phyloP scores from a whole-genome alignment of 1,284 basidiomycete species.

The Schizophyllum amplum region DNA sequence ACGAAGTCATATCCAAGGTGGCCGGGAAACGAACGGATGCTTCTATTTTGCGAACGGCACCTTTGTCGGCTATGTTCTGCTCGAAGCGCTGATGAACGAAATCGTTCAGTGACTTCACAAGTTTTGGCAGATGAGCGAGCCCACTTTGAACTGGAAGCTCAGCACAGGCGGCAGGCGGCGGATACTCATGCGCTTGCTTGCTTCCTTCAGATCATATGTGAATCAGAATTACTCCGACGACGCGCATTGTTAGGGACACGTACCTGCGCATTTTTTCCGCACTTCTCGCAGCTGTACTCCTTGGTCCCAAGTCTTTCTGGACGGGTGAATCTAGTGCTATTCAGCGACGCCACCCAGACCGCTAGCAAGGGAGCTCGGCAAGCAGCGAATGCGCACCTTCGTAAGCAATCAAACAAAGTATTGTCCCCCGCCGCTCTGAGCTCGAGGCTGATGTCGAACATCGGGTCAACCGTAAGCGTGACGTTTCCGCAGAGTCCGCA shows the following conservation, averaged over 20 bases:
- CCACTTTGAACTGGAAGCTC: constrained; percentile 92
- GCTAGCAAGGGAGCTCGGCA: constrained; percentile 1
- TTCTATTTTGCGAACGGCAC: constrained; percentile 78
- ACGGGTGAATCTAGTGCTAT: constrained; percentile 56
- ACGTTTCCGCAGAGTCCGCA: constrained; percentile 75
- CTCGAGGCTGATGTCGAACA: constrained; percentile 89
- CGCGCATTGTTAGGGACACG: constrained; percentile 16
- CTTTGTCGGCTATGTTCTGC: constrained; percentile 70
- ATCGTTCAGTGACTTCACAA: background rate
- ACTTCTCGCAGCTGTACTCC: constrained; percentile 70
- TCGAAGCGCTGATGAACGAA: constrained; percentile 71
- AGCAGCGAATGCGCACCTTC: constrained; percentile 37
- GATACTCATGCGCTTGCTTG: constrained; percentile 80
- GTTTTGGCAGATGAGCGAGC: constrained; percentile 3
- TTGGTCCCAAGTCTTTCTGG: constrained; percentile 66
- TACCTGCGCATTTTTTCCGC: constrained; percentile 59
- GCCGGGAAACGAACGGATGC: constrained; percentile 78
- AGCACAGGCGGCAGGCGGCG: constrained; percentile 84
- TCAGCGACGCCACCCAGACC: constrained; percentile 3
- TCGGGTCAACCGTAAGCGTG: constrained; percentile 80
- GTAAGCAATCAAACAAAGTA: constrained; percentile 62
- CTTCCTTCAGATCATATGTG: constrained; percentile 38
- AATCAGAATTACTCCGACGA: constrained; percentile 11
- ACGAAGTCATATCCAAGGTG: constrained; percentile 83
- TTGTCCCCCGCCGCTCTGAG: constrained; percentile 52